Evolutionary conservation across 768 basidiomycete species (phyloP), one percentile per base, ranked within the genome.

Genomic region (Mycena floridula): DNA sequence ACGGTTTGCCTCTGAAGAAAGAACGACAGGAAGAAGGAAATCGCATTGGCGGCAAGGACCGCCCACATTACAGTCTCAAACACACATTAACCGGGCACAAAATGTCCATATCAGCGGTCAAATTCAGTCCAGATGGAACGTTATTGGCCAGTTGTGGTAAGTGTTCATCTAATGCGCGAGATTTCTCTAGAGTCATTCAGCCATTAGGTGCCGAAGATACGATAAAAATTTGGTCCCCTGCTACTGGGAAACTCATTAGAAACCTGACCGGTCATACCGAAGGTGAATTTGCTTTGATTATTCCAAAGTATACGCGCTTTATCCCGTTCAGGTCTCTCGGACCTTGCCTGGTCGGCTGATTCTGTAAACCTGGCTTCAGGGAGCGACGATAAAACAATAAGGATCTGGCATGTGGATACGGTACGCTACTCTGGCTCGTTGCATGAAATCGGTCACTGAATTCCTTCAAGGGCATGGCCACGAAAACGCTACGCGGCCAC

Each of bases 81-180:
- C 79, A 85, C 60, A 78, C 76, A 1, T 69, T 93, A 26, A 65
- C 67, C 2, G 94, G 90, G 0, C 93, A 97, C 59, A 82, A 80
- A 5, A 77, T 79, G 56, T 84, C 86, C 0, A 83, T 96, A 42
- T 92, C 92, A 23, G 82, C 90, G 16, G 82, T 94, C 48, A 90
- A 89, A 60, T 97, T 96, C 62, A 91, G 90, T 55, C 86, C 87
- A 0, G 88, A 95, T 58, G 94, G 94, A 8, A 77, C 76, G 18
- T 64, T 84, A 13, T 69, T 96, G 18, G 91, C 91, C 15, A 91
- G 90, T n/a, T 89, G 85, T 53, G 83, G 93, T 94, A 58, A 46
- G 84, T 68, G 25, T 41, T 36, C 36, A 47, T 55, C 47, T 37
- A 8, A n/a, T 25, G n/a, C 48, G 46, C 45, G 30, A 39, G 43